These are phyloP conservation scores for Psilocybe cubensis DNA, from an alignment of 768 basidiomycete genomes.

Conservation along the genomic window DNA sequence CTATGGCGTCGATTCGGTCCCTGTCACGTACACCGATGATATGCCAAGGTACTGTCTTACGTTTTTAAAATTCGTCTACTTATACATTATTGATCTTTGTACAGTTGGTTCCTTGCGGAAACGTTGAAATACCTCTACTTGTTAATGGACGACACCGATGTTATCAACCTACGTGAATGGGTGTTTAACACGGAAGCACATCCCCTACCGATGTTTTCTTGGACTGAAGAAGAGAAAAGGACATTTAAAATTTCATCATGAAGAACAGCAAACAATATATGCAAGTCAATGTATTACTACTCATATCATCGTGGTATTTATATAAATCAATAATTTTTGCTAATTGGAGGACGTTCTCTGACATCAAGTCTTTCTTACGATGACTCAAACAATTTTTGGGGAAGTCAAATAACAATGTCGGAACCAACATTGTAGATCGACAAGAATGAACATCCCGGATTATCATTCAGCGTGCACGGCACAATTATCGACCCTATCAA, in stretches of 20 bases:
- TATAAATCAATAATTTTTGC: too few relatives aligned
- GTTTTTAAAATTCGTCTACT: not conserved
- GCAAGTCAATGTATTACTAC: not conserved
- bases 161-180: conserved; percentile 54
- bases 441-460: too few relatives aligned
- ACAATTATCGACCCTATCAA: too few relatives aligned
- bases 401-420: too few relatives aligned
- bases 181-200: conserved; percentile 77
- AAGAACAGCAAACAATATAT: not conserved
- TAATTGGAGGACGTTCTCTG: too few relatives aligned
- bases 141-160: conserved; percentile 60
- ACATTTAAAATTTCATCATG: conserved; percentile 30
- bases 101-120: conserved; percentile 47
- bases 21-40: conserved; percentile 44
- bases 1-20: conserved; percentile 40
- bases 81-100: not conserved
- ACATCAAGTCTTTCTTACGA: too few relatives aligned
- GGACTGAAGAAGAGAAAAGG: conserved; percentile 55
- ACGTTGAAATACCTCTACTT: conserved; percentile 70
- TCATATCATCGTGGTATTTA: too few relatives aligned
- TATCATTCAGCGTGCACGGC: too few relatives aligned
- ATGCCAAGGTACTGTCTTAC: conserved; percentile 68
- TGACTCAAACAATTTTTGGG: too few relatives aligned
- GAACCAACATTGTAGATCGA: too few relatives aligned
- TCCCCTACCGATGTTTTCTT: conserved; percentile 68